Evolutionary conservation across 441 rosid genomes (phyloP).

Genomic region (Pelargonium cotyledonis): DNA sequence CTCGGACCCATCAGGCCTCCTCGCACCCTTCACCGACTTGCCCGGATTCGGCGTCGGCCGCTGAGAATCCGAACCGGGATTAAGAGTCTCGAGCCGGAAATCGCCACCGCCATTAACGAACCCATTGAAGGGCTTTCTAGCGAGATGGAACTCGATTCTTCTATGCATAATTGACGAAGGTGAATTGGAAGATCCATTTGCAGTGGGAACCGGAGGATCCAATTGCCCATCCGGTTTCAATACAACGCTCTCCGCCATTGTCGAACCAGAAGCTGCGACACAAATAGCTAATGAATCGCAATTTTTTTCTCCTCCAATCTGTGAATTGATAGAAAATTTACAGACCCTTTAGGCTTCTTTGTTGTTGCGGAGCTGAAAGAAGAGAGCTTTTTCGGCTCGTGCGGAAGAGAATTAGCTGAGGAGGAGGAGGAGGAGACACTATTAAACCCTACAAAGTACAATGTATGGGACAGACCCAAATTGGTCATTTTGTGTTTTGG

Average conservation of each 20-base stretch:
- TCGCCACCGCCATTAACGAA: conserved; percentile 30
- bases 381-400: conserved; percentile 4
- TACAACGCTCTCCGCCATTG: neutral
- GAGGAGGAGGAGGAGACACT: neutral
- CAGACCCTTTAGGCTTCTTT: too few species aligned
- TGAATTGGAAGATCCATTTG: conserved; percentile 35
- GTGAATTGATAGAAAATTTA: too few species aligned
- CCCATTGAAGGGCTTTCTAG: conserved; percentile 48
- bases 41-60: neutral
- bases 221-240: neutral
- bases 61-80: conserved; percentile 26
- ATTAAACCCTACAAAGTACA: conserved; percentile 5
- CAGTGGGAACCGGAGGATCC: neutral
- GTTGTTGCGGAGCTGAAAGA: too few species aligned
- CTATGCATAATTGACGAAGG: conserved; percentile 22
- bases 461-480: too few species aligned
- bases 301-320: too few species aligned
- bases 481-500: neutral
- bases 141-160: conserved; percentile 56
- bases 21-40: conserved; percentile 19
- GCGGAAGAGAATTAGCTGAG: neutral
- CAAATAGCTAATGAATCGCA: neutral
- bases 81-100: conserved; percentile 73
- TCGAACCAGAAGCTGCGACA: neutral
- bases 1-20: conserved; percentile 46